phyloP scores from a whole-genome alignment of 176 grass and related monocot genomes.

The Carex scoparia region DNA sequence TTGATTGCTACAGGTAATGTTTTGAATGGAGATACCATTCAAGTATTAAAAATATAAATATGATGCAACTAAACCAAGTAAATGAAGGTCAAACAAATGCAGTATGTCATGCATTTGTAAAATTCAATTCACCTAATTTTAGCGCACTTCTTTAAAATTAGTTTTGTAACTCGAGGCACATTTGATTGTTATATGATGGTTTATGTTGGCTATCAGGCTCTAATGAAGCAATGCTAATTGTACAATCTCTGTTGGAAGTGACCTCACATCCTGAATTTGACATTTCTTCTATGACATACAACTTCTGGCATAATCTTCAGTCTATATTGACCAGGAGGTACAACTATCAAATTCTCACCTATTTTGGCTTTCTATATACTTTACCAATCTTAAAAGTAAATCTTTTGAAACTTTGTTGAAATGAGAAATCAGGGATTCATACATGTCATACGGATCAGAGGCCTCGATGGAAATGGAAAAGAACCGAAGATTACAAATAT shows the following conservation, averaged over 20 bases:
- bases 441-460: slow-evolving; percentile 64
- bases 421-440: slow-evolving; percentile 61
- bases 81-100: slow-evolving; percentile 7
- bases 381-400: slow-evolving; percentile 18
- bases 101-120: slow-evolving; percentile 8
- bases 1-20: slow-evolving; percentile 86
- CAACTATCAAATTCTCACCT: neutral
- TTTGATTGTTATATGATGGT: slow-evolving; percentile 15
- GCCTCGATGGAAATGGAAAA: slow-evolving; percentile 64
- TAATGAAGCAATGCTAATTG: slow-evolving; percentile 79
- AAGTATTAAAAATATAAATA: neutral
- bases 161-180: slow-evolving; percentile 4
- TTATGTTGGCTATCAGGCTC: slow-evolving; percentile 65
- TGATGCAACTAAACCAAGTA: neutral
- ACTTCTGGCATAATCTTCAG: slow-evolving; percentile 95
- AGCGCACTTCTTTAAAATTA: neutral
- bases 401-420: slow-evolving; percentile 15
- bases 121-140: neutral
- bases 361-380: neutral
- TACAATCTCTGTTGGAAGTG: slow-evolving; percentile 92
- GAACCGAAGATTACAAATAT: slow-evolving; percentile 81
- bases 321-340: slow-evolving; percentile 71
- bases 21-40: neutral
- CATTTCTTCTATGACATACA: slow-evolving; percentile 99
- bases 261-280: slow-evolving; percentile 85